Percentiles rank a stretch among this genome's conserved stretches.
Conservation (phyloP, 495 filamentous ascomycete genomes). For the Podospora tetraspora region DNA sequence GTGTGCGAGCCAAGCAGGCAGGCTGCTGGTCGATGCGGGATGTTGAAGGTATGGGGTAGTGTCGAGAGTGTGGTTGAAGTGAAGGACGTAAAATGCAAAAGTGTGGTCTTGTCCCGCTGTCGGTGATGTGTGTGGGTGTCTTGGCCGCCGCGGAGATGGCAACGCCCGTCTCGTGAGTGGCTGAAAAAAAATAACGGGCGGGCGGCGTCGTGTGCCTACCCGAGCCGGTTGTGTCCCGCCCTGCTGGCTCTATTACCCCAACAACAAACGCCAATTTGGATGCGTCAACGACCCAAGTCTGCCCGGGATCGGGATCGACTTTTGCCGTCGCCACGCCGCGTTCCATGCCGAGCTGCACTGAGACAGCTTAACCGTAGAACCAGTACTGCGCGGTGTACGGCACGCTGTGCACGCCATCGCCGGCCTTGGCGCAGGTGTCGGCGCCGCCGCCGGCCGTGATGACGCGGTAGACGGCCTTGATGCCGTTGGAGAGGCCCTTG, state of each 20-base stretch:
- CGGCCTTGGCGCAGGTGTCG: slow-evolving; percentile 42
- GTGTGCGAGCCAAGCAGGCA: background rate
- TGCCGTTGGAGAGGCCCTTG: slow-evolving; percentile 42
- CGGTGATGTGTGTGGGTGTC: background rate
- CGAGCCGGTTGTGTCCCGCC: background rate
- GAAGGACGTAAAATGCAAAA: slow-evolving; percentile 8
- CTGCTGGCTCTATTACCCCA: background rate
- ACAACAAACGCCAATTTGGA: slow-evolving; percentile 1
- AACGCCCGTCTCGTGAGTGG: slow-evolving; percentile 3
- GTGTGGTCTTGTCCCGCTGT: background rate
- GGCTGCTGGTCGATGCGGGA: no score
- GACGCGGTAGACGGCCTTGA: slow-evolving; percentile 60
- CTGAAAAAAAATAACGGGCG: slow-evolving; percentile 17
- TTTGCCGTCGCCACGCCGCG: background rate
- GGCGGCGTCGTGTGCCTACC: background rate
- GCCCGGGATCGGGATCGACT: background rate
- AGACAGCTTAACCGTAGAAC: slow-evolving; percentile 48
- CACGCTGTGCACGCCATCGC: slow-evolving; percentile 42
- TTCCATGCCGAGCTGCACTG: background rate
- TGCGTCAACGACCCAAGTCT: background rate
- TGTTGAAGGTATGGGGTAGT: background rate
- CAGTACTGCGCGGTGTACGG: slow-evolving; percentile 68
- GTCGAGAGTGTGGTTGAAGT: slow-evolving; percentile 2
- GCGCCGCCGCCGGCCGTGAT: slow-evolving; percentile 58
- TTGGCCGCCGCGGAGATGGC: background rate